Base-by-base conservation (phyloP, 1,284 basidiomycete species). In the Cutaneotrichosporon sp. region DNA sequence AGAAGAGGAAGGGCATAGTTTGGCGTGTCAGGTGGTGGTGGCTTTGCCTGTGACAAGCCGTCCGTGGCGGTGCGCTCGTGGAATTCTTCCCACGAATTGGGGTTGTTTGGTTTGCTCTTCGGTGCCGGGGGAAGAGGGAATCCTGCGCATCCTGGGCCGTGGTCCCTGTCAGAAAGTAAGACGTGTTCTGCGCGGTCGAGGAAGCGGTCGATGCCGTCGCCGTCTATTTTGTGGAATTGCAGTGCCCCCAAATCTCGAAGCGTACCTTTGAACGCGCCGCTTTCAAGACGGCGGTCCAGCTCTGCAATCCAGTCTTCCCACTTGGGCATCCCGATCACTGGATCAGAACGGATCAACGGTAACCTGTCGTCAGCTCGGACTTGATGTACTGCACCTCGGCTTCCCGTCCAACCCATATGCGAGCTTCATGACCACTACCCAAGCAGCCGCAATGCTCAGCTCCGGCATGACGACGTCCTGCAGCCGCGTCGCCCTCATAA, bases 341-440 rank as follows among this genome's bases (percentile, higher is more conserved):
- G 88, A 70, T 76, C 72, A 2, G 60, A 57, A 13, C 55, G 62
- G 6, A 71, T 38, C 4, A 67, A 34, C n/a, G 61, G 65, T 16
- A 62, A 31, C 50, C 64, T 70, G 60, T 40, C 56, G 36, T 64
- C 47, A 63, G 51, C 49, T 32, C 51, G 21, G 49, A 51, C 60
- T 65, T 14, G 4, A 3, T 2, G 18, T 4, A 75, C 82, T 26
- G 59, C 69, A 87, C 89, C 89, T 85, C 56, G 73, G 67, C 65
- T 79, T 80, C n/a, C 87, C 90, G 76, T 93, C 91, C 34, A 94
- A 76, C 1, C 92, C 91, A 72, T 94, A 93, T 11, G 88, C 84
- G 81, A 94, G 82, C 80, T 93, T 94, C 74, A 93, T 82, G 34
- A 88, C 86, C 5, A 93, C 82, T 18, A 93, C 83, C 60, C 86